Base-by-base conservation (phyloP, 306 rosid genomes). In the Nissolia schottii region DNA sequence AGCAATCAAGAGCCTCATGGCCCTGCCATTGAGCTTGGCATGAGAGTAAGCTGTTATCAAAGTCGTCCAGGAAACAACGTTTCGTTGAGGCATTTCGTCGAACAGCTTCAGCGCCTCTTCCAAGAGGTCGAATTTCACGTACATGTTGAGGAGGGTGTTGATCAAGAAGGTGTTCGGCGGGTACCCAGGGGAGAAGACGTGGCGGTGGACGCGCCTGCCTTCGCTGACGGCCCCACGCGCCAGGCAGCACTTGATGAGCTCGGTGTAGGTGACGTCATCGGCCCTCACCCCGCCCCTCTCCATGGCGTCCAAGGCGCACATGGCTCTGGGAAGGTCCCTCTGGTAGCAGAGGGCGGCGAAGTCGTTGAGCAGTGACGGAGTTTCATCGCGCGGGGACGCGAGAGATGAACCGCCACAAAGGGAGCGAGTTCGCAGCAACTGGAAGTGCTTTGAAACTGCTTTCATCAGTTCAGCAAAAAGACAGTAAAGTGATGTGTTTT, bases 41-140 rank as follows among this genome's bases (percentile, higher is more conserved):
- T 56, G 77, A 49, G 90, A 80, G 27, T 86, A 93, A 67, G 96
- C 92, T 4, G 92, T 80, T 64, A 90, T 87, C 64, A 90, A 80
- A 0, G 96, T 90, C 0, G 97, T 89, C 97, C 96, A 93, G 0
- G 96, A 87, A 58, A 93, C 83, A 19, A 93, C 94, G 40, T 93
- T 87, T 41, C 96, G 80, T 14, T 86, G 91, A 60, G 84, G 87
- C 97, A 93, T 93, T 89, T 83, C 29, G 41, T 93, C 89, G 51
- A 89, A 93, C 92, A 93, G 61, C 1, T 56, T 8, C 28, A 67
- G 80, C 18, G 96, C 98, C 67, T 93, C 91, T 24, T 86, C 90
- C 78, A 89, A 68, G 15, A 90, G 77, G 64, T 72, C 77, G 61
- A 91, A 87, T 65, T 86, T 93, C 0, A 83, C 91, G 15, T 88